A percentile compares a stretch with the other conserved stretches of the same genome.
Conservation (phyloP, 352 stramenopile species). For the Pythium myriotylum region DNA sequence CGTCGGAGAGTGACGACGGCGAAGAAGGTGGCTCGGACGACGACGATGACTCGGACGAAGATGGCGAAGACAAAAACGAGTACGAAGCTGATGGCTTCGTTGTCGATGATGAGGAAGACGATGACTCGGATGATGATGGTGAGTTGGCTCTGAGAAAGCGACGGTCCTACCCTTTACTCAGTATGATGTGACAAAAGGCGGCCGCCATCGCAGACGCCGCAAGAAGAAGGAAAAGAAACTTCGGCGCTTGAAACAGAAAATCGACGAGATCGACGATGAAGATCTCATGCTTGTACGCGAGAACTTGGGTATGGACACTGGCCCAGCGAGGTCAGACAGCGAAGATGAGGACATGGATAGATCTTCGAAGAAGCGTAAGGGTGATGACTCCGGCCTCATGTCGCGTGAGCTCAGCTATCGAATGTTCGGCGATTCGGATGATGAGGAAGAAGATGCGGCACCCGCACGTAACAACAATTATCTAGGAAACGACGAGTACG, state of each 20-base stretch:
- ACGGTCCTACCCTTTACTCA: constrained; percentile 17
- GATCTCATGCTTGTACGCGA: constrained; percentile 89
- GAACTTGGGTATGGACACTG: constrained; percentile 87
- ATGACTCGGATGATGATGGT: constrained; percentile 74
- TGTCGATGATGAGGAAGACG: constrained; percentile 82
- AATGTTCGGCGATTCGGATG: constrained; percentile 90
- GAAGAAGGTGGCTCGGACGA: constrained; percentile 55
- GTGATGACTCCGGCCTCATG: constrained; percentile 79
- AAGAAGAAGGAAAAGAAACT: constrained; percentile 90
- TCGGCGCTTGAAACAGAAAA: constrained; percentile 86
- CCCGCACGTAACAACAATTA: constrained; percentile 78
- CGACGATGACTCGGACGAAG: constrained; percentile 77
- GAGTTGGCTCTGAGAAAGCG: constrained; percentile 24
- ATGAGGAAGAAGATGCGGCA: constrained; percentile 83
- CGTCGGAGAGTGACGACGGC: constrained; percentile 85
- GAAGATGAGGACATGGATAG: constrained; percentile 74
- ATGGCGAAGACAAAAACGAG: constrained; percentile 85
- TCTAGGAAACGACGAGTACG: constrained; percentile 86
- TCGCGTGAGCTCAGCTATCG: constrained; percentile 85
- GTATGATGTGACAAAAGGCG: constrained; percentile 32
- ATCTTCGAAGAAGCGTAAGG: constrained; percentile 74
- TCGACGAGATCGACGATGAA: constrained; percentile 88
- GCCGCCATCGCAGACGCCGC: constrained; percentile 63
- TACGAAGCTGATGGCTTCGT: constrained; percentile 91
- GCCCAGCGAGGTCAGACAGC: constrained; percentile 70